Evolutionary conservation across 495 filamentous ascomycete genomes (phyloP).

Genomic region (Cairneyella variabilis): DNA sequence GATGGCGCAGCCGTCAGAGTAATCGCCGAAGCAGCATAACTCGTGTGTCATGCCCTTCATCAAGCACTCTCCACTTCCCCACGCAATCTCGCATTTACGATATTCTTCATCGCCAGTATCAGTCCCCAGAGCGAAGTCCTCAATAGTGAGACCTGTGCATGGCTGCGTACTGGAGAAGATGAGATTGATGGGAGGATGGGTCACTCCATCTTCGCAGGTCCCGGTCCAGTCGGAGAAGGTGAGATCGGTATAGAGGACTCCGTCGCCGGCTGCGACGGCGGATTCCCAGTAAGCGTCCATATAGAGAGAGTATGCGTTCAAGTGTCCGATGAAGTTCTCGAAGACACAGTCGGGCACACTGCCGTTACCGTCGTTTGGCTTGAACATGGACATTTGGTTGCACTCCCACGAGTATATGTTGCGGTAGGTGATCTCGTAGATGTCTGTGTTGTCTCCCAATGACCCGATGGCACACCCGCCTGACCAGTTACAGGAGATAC

Average conservation of each 20-base stretch:
- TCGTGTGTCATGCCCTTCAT: conserved; percentile 11
- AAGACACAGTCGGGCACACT: conserved; percentile 43
- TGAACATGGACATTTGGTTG: conserved; percentile 60
- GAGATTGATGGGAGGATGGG: conserved; percentile 46
- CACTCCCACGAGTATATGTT: no score
- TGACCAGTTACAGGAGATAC: conserved; percentile 46
- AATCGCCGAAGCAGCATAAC: neutral
- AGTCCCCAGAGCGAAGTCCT: conserved; percentile 56
- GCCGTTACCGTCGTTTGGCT: conserved; percentile 42
- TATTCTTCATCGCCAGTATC: conserved; percentile 42
- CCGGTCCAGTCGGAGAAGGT: conserved; percentile 53
- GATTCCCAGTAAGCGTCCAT: conserved; percentile 49
- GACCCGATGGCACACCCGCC: conserved; percentile 49
- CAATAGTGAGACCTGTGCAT: conserved; percentile 46
- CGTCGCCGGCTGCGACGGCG: conserved; percentile 32
- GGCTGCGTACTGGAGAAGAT: conserved; percentile 42
- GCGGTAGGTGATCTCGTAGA: neutral
- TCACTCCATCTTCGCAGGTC: conserved; percentile 42
- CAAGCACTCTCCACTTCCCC: conserved; percentile 42
- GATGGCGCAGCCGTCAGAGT: conserved; percentile 9
- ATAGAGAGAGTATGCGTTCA: conserved; percentile 37
- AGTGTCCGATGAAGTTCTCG: conserved; percentile 51
- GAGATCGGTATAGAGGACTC: conserved; percentile 46
- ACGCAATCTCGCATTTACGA: conserved; percentile 46
- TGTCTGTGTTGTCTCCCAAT: conserved; percentile 28